phyloP scores from a whole-genome alignment of 1,139 yeast species.

The Yamadazyma atlantica region DNA sequence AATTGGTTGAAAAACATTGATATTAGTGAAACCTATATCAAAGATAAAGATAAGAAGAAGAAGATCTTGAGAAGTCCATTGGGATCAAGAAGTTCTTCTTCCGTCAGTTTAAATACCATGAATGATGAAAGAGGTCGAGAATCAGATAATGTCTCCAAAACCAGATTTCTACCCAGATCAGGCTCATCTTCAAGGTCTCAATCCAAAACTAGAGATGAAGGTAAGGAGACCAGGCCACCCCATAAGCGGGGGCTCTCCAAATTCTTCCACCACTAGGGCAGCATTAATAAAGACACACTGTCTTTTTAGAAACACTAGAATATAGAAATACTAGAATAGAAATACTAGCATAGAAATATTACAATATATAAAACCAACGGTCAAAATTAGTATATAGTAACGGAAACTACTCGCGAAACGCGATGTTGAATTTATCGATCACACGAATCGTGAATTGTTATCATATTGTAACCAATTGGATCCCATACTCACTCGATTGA shows the following conservation, averaged over 20 bases:
- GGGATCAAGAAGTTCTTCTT: constrained; percentile 12
- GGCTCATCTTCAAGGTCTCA: constrained; percentile 11
- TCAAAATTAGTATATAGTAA: no score
- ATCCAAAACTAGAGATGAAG: constrained; percentile 3
- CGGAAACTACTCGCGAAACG: no score
- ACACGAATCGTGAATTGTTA: no score
- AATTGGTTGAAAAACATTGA: constrained; percentile 29
- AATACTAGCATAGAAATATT: no score
- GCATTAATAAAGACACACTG: no score
- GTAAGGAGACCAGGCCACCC: constrained; percentile 5
- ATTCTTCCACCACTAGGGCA: constrained; percentile 10
- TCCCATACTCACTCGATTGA: no score
- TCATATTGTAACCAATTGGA: no score
- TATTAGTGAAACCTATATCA: constrained; percentile 17
- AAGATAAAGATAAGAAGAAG: constrained; percentile 16
- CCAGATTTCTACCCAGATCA: constrained; percentile 12
- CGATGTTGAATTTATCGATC: no score
- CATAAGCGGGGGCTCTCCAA: constrained; percentile 7
- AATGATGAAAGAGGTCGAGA: constrained; percentile 18
- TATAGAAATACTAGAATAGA: background rate
- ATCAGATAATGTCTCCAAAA: constrained; percentile 1
- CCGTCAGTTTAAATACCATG: constrained; percentile 5
- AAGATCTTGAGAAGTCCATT: constrained; percentile 9
- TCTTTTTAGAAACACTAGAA: background rate
- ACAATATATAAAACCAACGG: no score